Evolutionary conservation across 192 early-diverging fungal species (phyloP), one percentile per base, ranked within the genome.

Genomic region (Coemansia sp.): DNA sequence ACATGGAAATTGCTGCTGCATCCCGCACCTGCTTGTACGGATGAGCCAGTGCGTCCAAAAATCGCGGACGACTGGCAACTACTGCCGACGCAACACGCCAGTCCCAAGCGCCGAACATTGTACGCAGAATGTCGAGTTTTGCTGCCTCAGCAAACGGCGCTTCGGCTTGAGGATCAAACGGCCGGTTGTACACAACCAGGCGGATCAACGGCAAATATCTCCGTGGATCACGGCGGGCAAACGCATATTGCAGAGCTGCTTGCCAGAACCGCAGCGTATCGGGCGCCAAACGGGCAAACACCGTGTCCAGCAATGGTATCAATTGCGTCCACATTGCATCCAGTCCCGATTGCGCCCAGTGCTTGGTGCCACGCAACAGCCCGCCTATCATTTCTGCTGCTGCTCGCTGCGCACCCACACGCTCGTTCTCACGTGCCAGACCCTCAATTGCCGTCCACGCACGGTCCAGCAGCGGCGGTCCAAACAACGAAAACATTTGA

Each of bases 21-120:
- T 94, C 90, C 4, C 96, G 85, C 22, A 97, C 92, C 72, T 94
- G 93, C 62, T 95, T 87, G 79, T 97, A 98, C 10, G 93, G 94
- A 72, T 93, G 89, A 12, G 78, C 74, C 59, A 94, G 66, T 32
- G 84, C 81, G 11, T 79, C 66, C 43, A 67, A 21, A 27, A 81
- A 64, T 5, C 73, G 69, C 22, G 69, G 73, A 24, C 53, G 64
- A 53, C 73, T 72, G 12, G 67, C 61, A 2, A 66, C 23, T 3
- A 81, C 66, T 4, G 79, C 35, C 41, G 79, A 72, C n/a, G 66
- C 73, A 5, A 96, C 52, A 6, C 91, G 82, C 93, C 94, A 96
- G 25, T 86, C 85, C 60, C 90, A 86, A 1, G 72, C 70, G 19
- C 82, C 67, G 2, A 97, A 52, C 50, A 93, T 23, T 4, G 85